These are phyloP conservation scores for Papiliotrema nemorosa DNA, from an alignment of 1,284 basidiomycete genomes.

Conservation along the genomic window DNA sequence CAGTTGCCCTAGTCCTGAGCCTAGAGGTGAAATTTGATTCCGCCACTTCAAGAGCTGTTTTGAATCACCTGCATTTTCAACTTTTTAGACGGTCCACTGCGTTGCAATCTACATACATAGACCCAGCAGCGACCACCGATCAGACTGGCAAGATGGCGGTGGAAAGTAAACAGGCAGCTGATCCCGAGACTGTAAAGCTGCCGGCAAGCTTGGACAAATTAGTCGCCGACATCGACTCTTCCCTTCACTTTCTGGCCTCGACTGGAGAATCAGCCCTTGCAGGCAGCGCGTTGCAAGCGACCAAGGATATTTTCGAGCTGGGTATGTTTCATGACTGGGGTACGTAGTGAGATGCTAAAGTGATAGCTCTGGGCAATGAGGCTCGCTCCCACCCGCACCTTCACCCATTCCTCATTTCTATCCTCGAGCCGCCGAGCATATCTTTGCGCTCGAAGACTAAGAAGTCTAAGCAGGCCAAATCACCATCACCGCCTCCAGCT, in stretches of 20 bases:
- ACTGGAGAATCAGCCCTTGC: slow-evolving; percentile 59
- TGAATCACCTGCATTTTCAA: no score
- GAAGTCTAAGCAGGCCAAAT: slow-evolving; percentile 45
- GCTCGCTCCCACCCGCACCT: slow-evolving; percentile 62
- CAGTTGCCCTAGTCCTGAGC: no score
- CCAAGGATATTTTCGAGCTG: slow-evolving; percentile 75
- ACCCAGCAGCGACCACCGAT: no score
- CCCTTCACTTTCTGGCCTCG: slow-evolving; percentile 34
- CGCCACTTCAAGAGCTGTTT: no score
- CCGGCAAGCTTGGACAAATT: no score
- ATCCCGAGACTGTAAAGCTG: no score
- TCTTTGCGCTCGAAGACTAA: slow-evolving; percentile 53
- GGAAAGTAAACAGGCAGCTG: no score
- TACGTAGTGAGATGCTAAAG: not conserved
- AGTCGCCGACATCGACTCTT: no score
- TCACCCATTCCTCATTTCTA: slow-evolving; percentile 62
- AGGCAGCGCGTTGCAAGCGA: slow-evolving; percentile 61
- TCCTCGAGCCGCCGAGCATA: slow-evolving; percentile 59
- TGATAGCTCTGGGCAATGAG: slow-evolving; percentile 50
- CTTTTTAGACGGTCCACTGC: no score
- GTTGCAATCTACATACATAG: no score
- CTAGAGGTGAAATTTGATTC: no score
- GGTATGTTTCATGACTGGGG: slow-evolving; percentile 54
- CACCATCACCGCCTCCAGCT: slow-evolving; percentile 18
- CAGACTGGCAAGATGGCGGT: no score